Evolutionary conservation across 2,329 filamentous ascomycete species (phyloP), one percentile per base, ranked within the genome.

Genomic region (Cordyceps javanica): DNA sequence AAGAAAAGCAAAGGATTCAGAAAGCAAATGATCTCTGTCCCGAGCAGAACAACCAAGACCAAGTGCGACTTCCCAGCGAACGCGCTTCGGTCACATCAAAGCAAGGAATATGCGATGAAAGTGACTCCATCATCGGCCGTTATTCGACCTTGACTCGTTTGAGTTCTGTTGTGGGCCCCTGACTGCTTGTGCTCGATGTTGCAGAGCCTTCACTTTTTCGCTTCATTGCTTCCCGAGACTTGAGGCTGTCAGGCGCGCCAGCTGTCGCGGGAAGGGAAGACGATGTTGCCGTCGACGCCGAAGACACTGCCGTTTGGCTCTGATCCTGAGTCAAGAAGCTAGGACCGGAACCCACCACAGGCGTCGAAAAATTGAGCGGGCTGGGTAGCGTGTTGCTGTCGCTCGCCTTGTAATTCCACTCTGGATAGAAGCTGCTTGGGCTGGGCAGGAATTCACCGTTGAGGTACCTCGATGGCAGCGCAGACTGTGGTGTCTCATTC

Each of bases 301-400:
- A 46, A 3, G 36, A 42, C 11, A 42, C 60, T 19, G 64, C 64
- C n/a, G 25, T 54, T 2, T 50, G 46, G 34, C 61, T 66, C 50
- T 69, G 68, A 26, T 86, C 83, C 21, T 87, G 83, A 59, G 82
- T 74, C 55, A 87, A 64, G 63, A 87, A 87, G 59, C 82, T 86
- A 3, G 84, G 84, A 2, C 84, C 84, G 1, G 78, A 80, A 2
- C 78, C 81, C 2, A 80, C 79, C 2, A 86, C 76, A 0, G 94
- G 94, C 1, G 94, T 97, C 34, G 90, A 89, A 72, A 97, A 97
- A 60, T 92, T 96, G 62, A 97, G 75, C 10, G 94, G 94, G 69
- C 91, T 97, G 0, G 92, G 92, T 50, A 97, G 78, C 63, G 95
- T 94, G 66, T 94, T 96, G 69, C 82, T 89, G 63, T 94, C 89